These are phyloP conservation scores for Coemansia sp. DNA, from an alignment of 192 early-diverging fungal species.

Conservation along the genomic window DNA sequence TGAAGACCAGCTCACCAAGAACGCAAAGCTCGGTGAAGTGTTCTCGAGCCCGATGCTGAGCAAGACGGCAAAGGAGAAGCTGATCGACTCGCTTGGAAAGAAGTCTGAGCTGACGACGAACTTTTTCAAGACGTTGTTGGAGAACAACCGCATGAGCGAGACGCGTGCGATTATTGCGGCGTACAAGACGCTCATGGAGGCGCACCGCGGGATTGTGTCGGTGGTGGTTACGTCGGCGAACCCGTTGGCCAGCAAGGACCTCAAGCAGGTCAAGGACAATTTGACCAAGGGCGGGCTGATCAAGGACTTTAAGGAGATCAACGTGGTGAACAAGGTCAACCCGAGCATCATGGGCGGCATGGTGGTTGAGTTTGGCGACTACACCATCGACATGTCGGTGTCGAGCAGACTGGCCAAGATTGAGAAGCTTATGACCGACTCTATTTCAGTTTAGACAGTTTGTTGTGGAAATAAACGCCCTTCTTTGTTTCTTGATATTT, in stretches of 20 bases:
- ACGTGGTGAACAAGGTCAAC: constrained; percentile 76
- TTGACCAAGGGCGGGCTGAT: constrained; percentile 81
- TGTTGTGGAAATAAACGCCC: neutral
- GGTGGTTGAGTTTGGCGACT: constrained; percentile 95
- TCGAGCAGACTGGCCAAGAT: constrained; percentile 94
- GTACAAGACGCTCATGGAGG: constrained; percentile 82
- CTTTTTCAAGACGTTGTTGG: constrained; percentile 88
- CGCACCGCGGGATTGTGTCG: constrained; percentile 82
- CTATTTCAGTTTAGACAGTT: constrained; percentile 30
- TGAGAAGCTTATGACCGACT: constrained; percentile 82
- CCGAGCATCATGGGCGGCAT: constrained; percentile 92
- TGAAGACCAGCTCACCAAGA: constrained; percentile 66
- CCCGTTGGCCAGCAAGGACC: constrained; percentile 67
- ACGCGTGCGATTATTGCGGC: constrained; percentile 78
- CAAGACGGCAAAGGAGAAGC: constrained; percentile 71
- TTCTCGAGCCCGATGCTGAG: constrained; percentile 87
- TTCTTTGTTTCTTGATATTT: neutral
- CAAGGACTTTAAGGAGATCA: constrained; percentile 76
- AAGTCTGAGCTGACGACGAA: constrained; percentile 82
- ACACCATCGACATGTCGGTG: constrained; percentile 97
- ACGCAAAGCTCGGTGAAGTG: constrained; percentile 67
- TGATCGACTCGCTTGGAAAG: constrained; percentile 66
- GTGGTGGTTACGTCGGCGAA: constrained; percentile 89
- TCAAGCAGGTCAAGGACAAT: constrained; percentile 70
- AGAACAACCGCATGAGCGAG: constrained; percentile 91